phyloP scores from a whole-genome alignment of 2,329 filamentous ascomycete genomes.

The Huntiella bhutanensis region DNA sequence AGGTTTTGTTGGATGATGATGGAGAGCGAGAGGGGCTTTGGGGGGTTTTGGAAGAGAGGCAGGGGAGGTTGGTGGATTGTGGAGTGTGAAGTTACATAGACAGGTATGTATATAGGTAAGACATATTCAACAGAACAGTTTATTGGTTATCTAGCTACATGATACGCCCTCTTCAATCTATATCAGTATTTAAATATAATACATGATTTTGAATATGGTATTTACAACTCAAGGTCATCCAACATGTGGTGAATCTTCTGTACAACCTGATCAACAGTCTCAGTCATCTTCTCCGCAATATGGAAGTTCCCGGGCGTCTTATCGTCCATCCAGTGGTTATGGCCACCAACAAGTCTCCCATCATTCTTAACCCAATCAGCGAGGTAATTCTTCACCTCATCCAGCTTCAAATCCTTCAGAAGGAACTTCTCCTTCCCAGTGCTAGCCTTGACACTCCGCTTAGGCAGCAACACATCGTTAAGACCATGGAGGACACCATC shows the following conservation, averaged over 20 bases:
- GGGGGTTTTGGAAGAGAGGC: slow-evolving; percentile 18
- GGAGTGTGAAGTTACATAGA: slow-evolving; percentile 22
- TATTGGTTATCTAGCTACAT: not conserved
- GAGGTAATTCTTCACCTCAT: slow-evolving; percentile 15
- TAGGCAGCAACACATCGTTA: slow-evolving; percentile 51
- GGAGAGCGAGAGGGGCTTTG: slow-evolving; percentile 22
- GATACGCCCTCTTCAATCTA: too few relatives aligned
- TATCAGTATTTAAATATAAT: too few relatives aligned
- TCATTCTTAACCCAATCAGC: slow-evolving; percentile 9
- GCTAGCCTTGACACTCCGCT: not conserved
- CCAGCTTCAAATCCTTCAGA: slow-evolving; percentile 10
- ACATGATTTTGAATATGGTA: too few relatives aligned
- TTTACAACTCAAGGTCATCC: slow-evolving; percentile 6
- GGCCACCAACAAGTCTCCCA: slow-evolving; percentile 6
- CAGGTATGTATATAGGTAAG: not conserved
- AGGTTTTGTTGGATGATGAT: slow-evolving; percentile 31
- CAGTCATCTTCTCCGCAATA: not conserved
- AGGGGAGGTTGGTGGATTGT: slow-evolving; percentile 20
- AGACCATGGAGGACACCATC: slow-evolving; percentile 75
- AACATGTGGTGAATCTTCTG: slow-evolving; percentile 1
- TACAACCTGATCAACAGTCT: not conserved
- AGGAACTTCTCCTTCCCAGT: not conserved
- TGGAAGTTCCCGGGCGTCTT: not conserved
- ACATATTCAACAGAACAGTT: not conserved
- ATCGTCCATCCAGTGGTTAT: slow-evolving; percentile 9